Evolutionary conservation across 495 filamentous ascomycete genomes (phyloP).

Genomic region (Ascobolus immersus): DNA sequence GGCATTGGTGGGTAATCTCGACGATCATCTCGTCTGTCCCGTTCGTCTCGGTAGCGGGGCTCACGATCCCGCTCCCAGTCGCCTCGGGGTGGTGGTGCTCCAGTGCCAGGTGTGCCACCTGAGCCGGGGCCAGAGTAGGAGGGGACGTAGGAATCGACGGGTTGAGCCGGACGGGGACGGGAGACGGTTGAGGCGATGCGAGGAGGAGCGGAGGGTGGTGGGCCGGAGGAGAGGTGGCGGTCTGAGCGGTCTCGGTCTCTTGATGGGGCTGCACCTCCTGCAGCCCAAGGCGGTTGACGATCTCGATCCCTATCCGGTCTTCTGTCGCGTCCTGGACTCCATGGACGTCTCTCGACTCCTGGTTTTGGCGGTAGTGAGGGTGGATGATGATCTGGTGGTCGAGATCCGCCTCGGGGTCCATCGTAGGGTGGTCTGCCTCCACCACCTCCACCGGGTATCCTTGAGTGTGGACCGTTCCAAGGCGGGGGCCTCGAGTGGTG

Average conservation of each 20-base stretch:
- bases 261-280: too few species aligned
- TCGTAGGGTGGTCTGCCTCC: conserved; percentile 20
- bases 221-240: conserved; percentile 16
- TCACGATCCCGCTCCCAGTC: conserved; percentile 1
- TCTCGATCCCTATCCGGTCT: conserved; percentile 10
- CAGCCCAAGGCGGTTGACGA: conserved; percentile 14
- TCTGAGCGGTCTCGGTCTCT: conserved; percentile 10
- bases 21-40: conserved; percentile 7
- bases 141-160: conserved; percentile 35
- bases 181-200: conserved; percentile 10
- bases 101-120: conserved; percentile 1
- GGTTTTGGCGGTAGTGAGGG: conserved; percentile 8
- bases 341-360: conserved; percentile 7
- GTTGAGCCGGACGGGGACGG: conserved; percentile 10
- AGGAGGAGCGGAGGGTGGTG: conserved; percentile 16
- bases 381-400: conserved; percentile 10
- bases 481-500: conserved; percentile 15
- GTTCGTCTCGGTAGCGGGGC: background rate
- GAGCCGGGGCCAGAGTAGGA: conserved; percentile 20
- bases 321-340: conserved; percentile 4
- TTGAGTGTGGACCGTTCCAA: conserved; percentile 15
- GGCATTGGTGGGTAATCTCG: conserved; percentile 17
- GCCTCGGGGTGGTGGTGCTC: background rate
- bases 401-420: conserved; percentile 17
- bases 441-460: conserved; percentile 11